Base-by-base conservation (phyloP, 108 stramenopile genomes). In the Cyclotella atomus region DNA sequence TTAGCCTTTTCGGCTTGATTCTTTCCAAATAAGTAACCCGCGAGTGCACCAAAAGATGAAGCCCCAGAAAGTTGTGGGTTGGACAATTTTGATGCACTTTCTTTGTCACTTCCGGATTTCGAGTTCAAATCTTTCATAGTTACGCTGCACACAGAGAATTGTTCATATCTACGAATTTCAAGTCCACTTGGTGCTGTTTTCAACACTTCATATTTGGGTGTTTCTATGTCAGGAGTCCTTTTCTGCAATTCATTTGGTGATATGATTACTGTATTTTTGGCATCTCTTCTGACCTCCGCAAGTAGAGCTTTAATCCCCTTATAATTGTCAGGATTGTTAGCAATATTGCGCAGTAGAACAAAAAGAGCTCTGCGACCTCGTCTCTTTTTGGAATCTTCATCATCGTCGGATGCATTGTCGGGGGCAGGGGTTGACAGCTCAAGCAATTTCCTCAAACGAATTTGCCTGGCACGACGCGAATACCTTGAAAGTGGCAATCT, bases 11-110 rank as follows among this genome's bases (percentile, higher is more conserved):
- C 72, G 33, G 85, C 69, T 52, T 85, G 56, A 77, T 97, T 98
- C 67, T 94, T 93, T n/a, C 97, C 98, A 72, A 98, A 97, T 15
- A 98, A 70, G 70, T 98, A 98, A 12, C 95, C 95, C 10, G 97
- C 98, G 24, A 98, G 60, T 27, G 93, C 91, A 27, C 93, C 94
- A 79, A 97, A 98, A 0, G 87, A 87, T 12, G 83, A 69, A 3
- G 91, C 85, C 6, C 93, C 90, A 0, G 65, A 70, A 23, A 91
- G 16, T 60, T 91, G 83, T 4, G 91, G 94, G 4, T 82, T 71
- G 10, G 77, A 70, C 10, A 94, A 49, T 60, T 88, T 88, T 32
- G 81, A 80, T 38, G 88, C 97, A 9, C 89, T 89, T 32, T 75
- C 73, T n/a, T 67, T 59, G 44, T 69, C 75, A 1, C 77, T 64